A percentile compares a stretch with the other conserved stretches of the same genome.
phyloP scores from a whole-genome alignment of 108 stramenopile species.

The Hondaea fermentalgiana region DNA sequence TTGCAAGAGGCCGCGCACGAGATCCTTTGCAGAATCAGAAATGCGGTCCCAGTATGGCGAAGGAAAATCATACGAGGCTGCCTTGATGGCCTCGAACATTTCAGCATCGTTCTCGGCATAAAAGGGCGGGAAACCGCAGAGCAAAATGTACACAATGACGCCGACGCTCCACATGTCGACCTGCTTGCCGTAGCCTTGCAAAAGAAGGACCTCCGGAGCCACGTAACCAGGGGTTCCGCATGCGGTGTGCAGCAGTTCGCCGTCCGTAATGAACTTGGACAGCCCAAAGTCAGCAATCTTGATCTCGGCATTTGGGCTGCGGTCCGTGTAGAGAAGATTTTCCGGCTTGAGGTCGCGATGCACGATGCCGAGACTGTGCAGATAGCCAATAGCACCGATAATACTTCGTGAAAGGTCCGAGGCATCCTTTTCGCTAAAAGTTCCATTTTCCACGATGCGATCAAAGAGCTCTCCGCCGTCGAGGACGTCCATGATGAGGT shows the following conservation, averaged over 20 bases:
- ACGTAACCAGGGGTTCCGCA: conserved; percentile 31
- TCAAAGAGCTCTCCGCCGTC: conserved; percentile 84
- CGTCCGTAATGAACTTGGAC: not conserved
- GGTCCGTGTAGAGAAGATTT: conserved; percentile 60
- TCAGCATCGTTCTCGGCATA: conserved; percentile 76
- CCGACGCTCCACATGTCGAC: conserved; percentile 89
- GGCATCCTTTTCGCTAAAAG: conserved; percentile 75
- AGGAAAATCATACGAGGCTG: conserved; percentile 24
- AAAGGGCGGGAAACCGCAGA: conserved; percentile 96
- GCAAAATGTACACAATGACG: conserved; percentile 85
- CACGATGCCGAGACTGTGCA: conserved; percentile 65
- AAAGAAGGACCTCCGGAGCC: conserved; percentile 18
- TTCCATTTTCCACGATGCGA: conserved; percentile 70
- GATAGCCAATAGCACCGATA: conserved; percentile 63
- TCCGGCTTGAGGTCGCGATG: conserved; percentile 83
- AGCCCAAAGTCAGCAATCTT: conserved; percentile 98
- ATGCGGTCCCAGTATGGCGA: conserved; percentile 29
- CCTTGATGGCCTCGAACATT: conserved; percentile 32
- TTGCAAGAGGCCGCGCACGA: not conserved
- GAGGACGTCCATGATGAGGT: conserved; percentile 57
- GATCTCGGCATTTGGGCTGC: conserved; percentile 66
- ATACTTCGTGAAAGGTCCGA: conserved; percentile 60
- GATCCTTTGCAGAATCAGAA: conserved; percentile 2
- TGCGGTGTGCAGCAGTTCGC: conserved; percentile 31
- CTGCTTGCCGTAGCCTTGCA: conserved; percentile 70